Conservation (phyloP, 331 rosid genomes). For the Quercus lobata region DNA sequence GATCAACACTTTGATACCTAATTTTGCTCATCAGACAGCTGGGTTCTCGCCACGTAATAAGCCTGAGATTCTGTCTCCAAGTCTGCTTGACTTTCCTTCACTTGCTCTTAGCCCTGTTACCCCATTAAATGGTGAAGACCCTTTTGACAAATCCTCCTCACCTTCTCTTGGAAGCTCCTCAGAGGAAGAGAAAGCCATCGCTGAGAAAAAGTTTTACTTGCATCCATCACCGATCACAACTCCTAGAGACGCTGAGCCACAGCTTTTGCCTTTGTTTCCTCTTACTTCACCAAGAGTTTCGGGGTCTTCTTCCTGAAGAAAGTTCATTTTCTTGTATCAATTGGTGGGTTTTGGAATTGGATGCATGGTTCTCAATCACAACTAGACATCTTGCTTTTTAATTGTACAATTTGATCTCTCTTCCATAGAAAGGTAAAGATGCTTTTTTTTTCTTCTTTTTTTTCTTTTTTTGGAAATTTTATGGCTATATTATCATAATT, state of each 20-base stretch:
- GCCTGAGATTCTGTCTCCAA: conserved; percentile 80
- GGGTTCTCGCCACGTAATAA: conserved; percentile 72
- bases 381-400: conserved; percentile 48
- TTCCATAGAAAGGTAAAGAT: conserved; percentile 35
- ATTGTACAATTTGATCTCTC: conserved; percentile 55
- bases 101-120: conserved; percentile 91
- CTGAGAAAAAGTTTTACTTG: conserved; percentile 82
- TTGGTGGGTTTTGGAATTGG: conserved; percentile 29
- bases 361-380: conserved; percentile 26
- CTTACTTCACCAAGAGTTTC: conserved; percentile 78
- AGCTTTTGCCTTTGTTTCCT: conserved; percentile 83
- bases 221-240: conserved; percentile 75
- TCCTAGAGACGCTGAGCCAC: conserved; percentile 64
- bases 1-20: conserved; percentile 80
- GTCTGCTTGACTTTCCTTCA: conserved; percentile 76
- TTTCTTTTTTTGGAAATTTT: background rate
- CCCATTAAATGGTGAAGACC: conserved; percentile 63
- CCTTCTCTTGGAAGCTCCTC: conserved; percentile 76
- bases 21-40: conserved; percentile 38
- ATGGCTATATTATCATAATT: background rate
- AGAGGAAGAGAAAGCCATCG: conserved; percentile 89
- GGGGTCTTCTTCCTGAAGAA: conserved; percentile 54
- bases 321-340: background rate
- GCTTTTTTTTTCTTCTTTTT: background rate
- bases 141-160: conserved; percentile 64